These are phyloP conservation scores for Russula dissimulans DNA, from an alignment of 768 basidiomycete genomes.

Conservation along the genomic window DNA sequence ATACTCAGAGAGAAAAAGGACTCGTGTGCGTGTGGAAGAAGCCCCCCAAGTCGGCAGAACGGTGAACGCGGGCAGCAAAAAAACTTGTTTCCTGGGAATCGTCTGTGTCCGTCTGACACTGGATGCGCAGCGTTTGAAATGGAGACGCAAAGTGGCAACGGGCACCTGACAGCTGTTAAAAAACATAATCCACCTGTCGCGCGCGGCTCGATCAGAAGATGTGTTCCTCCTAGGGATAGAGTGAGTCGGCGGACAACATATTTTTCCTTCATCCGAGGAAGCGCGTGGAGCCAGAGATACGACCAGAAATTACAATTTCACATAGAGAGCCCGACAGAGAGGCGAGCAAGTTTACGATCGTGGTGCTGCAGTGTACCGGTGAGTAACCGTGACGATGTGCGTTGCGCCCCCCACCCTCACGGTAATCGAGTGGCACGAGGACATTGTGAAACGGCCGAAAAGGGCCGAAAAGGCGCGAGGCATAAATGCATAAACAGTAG, in stretches of 20 bases:
- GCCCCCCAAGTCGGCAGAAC: neutral
- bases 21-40: too few species aligned
- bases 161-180: constrained; percentile 3
- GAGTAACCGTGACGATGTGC: too few species aligned
- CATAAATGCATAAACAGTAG: too few species aligned
- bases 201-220: neutral
- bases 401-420: too few species aligned
- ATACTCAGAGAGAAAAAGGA: too few species aligned
- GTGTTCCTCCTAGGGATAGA: neutral
- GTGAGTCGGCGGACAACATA: neutral
- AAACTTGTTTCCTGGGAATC: neutral
- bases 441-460: too few species aligned
- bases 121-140: neutral
- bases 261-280: neutral
- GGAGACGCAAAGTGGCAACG: constrained; percentile 3
- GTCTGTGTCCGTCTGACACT: neutral
- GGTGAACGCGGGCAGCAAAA: neutral
- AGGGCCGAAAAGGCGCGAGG: too few species aligned
- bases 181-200: neutral
- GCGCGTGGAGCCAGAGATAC: neutral
- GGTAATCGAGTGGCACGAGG: too few species aligned
- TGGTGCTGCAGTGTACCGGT: too few species aligned
- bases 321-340: neutral
- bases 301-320: neutral
- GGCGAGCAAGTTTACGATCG: too few species aligned